These are phyloP conservation scores for Ophiocordyceps camponoti-leonardi DNA, from an alignment of 2,329 filamentous ascomycete species.

Conservation along the genomic window DNA sequence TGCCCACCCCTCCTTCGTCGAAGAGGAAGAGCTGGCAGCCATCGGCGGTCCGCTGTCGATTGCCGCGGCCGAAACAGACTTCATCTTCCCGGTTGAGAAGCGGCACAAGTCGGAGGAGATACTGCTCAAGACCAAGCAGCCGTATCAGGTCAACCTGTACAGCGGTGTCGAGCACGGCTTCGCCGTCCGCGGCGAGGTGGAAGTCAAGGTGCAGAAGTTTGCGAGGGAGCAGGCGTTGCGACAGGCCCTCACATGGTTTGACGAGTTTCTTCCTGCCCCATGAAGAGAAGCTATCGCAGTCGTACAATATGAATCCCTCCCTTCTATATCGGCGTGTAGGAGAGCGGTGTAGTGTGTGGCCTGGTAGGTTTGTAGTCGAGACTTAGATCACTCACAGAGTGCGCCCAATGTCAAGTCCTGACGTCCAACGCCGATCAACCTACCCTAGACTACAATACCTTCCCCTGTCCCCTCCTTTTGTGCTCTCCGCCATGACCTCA, in stretches of 20 bases:
- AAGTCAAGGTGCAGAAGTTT: conserved; percentile 35
- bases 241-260: conserved; percentile 63
- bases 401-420: too few relatives aligned
- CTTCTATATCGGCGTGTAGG: too few relatives aligned
- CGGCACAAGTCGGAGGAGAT: conserved; percentile 42
- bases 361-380: too few relatives aligned
- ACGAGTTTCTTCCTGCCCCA: conserved; percentile 21
- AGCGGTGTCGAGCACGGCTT: conserved; percentile 57
- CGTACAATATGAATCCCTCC: too few relatives aligned
- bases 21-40: conserved; percentile 38
- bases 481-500: background rate
- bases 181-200: conserved; percentile 46
- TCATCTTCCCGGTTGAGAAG: conserved; percentile 36
- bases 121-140: conserved; percentile 29
- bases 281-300: background rate
- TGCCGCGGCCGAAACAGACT: conserved; percentile 45
- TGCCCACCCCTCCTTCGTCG: conserved; percentile 47
- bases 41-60: conserved; percentile 41
- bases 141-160: conserved; percentile 57
- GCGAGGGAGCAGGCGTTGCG: conserved; percentile 65
- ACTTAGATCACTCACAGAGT: too few relatives aligned
- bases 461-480: too few relatives aligned
- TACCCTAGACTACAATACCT: background rate
- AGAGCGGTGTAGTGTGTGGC: too few relatives aligned
- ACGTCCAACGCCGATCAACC: too few relatives aligned